phyloP scores from a whole-genome alignment of 495 filamentous ascomycete species.

The Penicillium arizonense region DNA sequence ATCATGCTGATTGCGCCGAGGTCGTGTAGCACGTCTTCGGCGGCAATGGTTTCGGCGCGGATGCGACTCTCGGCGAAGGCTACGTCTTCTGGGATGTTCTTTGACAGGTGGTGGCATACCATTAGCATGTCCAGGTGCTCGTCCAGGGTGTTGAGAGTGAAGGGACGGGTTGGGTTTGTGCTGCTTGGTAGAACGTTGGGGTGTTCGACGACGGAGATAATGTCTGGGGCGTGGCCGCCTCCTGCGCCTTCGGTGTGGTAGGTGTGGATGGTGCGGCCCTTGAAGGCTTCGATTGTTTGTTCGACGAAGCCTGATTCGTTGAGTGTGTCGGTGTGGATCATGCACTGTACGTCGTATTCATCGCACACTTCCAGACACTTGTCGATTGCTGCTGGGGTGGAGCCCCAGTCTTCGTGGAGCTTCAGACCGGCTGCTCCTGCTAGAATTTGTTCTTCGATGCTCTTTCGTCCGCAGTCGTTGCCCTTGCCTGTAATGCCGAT shows the following conservation, averaged over 20 bases:
- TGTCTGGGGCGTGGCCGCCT: constrained; percentile 95
- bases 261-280: constrained; percentile 89
- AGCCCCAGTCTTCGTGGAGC: constrained; percentile 97
- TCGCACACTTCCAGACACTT: constrained; percentile 86
- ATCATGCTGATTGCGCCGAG: constrained; percentile 98
- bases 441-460: constrained; percentile 75
- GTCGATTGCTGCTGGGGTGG: constrained; percentile 90
- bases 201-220: constrained; percentile 91
- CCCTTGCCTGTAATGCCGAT: constrained; percentile 95
- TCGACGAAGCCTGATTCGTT: constrained; percentile 98
- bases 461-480: constrained; percentile 74
- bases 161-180: constrained; percentile 93
- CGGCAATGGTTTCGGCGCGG: constrained; percentile 92
- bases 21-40: constrained; percentile 96
- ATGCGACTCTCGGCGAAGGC: constrained; percentile 96
- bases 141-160: constrained; percentile 89
- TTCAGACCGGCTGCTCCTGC: constrained; percentile 92
- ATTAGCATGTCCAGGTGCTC: constrained; percentile 99
- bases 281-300: constrained; percentile 84
- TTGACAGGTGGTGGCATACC: constrained; percentile 94
- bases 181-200: constrained; percentile 88
- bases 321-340: constrained; percentile 97
- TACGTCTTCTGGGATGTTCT: constrained; percentile 92
- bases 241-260: constrained; percentile 98
- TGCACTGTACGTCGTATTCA: constrained; percentile 85